phyloP scores from a whole-genome alignment of 768 basidiomycete species.

The Kwoniella mangroviensis region DNA sequence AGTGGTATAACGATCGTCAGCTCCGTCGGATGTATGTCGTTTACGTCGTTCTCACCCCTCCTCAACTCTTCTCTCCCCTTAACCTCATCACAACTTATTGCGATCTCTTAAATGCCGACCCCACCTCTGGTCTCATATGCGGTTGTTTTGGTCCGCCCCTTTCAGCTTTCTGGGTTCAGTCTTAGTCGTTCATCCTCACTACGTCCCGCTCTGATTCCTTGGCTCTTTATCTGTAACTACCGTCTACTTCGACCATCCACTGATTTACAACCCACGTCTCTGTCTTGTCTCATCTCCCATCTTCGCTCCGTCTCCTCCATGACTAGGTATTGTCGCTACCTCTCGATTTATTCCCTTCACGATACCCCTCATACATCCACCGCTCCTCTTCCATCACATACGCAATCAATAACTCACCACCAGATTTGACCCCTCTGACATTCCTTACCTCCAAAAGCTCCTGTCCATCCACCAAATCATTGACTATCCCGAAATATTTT shows the following conservation, averaged over 20 bases:
- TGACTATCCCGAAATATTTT: constrained; percentile 65
- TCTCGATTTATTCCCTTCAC: not conserved
- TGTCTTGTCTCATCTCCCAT: too few relatives aligned
- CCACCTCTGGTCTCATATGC: too few relatives aligned
- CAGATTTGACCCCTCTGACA: constrained; percentile 55
- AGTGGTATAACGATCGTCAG: not conserved
- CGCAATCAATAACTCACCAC: constrained; percentile 37
- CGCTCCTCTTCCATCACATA: too few relatives aligned
- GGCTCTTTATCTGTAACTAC: too few relatives aligned
- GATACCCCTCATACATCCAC: not conserved
- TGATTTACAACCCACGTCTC: too few relatives aligned
- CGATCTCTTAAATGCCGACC: too few relatives aligned
- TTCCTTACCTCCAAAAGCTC: constrained; percentile 51
- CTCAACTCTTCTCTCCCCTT: not conserved
- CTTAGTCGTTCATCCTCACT: too few relatives aligned
- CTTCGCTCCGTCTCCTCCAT: too few relatives aligned
- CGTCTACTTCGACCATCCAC: too few relatives aligned
- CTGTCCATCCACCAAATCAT: constrained; percentile 62
- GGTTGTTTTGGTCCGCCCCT: too few relatives aligned
- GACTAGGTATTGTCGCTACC: not conserved
- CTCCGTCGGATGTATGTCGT: not conserved
- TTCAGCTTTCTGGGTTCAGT: too few relatives aligned
- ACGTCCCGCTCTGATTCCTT: too few relatives aligned
- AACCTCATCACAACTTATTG: not conserved
- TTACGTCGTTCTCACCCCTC: not conserved